Base-by-base conservation (phyloP, 768 basidiomycete genomes). In the Leccinum barrowsii region DNA sequence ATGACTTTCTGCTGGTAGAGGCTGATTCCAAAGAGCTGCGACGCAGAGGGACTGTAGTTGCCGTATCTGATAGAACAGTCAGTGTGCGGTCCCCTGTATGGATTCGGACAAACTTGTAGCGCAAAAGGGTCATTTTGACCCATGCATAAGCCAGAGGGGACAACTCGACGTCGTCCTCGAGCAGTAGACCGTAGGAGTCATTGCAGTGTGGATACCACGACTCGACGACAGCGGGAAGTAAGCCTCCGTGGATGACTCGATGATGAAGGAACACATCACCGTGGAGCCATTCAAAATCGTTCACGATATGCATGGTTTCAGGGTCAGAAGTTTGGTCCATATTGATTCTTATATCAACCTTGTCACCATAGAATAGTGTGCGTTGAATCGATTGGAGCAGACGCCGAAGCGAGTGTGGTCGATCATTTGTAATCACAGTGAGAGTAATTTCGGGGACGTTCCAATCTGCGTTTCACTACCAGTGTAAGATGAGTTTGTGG, bases 151-250 rank as follows among this genome's bases (percentile, higher is more conserved):
- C 92, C 26, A 92, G 68, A 1, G 91, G 88, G 8, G 90, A 93
- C 7, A 94, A 71, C 67, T 95, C 93, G 10, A 92, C 78, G 67
- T 95, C 92, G 65, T 94, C 92, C 71, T 94, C 92, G 21, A 94
- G 80, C 19, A 94, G 73, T 19, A 94, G 68, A 7, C 88, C 92
- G 67, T 92, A 93, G 2, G 84, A 82, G 63, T 94, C 75, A 59
- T 91, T 80, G 30, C 80, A 78, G 24, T 76, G 73, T 5, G 93
- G 92, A 67, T 91, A 94, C 92, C 93, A 95, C 5, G 90, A 90
- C 72, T 94, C 92, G 13, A 93, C 87, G 13, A 95, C 85, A 6
- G 92, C 89, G 3, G 89, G 80, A 55, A 94, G 81, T 19, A 94
- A 77, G 4, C 92, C 92, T 2, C 85, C 92, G 57, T 85, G 86